Evolutionary conservation across 2,329 filamentous ascomycete species (phyloP), one percentile per base, ranked within the genome.

Genomic region (Pseudopyrenochaeta lycopersici): DNA sequence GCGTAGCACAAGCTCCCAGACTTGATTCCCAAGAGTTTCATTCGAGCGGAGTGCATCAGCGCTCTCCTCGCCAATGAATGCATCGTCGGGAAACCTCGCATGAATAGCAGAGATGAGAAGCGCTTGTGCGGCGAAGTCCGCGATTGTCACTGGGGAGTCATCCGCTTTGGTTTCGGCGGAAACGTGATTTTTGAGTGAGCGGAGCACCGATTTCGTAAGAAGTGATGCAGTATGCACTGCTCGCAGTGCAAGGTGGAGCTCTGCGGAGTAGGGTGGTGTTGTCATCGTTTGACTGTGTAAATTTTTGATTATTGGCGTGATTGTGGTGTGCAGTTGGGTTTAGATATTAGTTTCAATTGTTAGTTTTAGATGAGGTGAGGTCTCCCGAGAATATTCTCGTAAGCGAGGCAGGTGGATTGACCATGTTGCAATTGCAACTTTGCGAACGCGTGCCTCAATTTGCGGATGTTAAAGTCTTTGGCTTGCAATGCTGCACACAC

Each of bases 101-200:
- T 81, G 84, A 40, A 88, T 74, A 23, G 83, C 81, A 50, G 77
- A 78, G 62, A 87, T 87, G 62, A 89, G 79, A 31, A 88, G 76
- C 9, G 85, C 85, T 69, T 89, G 86, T 2, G 84, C 82, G 35
- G 84, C 85, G 65, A 88, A 88, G 67, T 88, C 86, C 54, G 85
- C 85, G 32, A 86, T 81, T 1, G 86, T 88, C 45, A 89, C 86
- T 20, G 86, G 86, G 0, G 82, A 83, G 43, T 79, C 75, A 68
- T 88, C 86, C 50, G 77, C 77, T 68, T 88, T 88, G 64, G 82
- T 79, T 46, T 86, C 76, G 18, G 78, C 79, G 50, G 77, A 77
- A 43, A 73, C 68, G 47, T 62, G 61, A 60, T 83, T 82, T 57
- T 79, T 77, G n/a, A 81, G 76, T 17, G 76, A 72, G 36, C 77